phyloP scores from a whole-genome alignment of 163 green algal genomes.

The Prototheca stagnorum region DNA sequence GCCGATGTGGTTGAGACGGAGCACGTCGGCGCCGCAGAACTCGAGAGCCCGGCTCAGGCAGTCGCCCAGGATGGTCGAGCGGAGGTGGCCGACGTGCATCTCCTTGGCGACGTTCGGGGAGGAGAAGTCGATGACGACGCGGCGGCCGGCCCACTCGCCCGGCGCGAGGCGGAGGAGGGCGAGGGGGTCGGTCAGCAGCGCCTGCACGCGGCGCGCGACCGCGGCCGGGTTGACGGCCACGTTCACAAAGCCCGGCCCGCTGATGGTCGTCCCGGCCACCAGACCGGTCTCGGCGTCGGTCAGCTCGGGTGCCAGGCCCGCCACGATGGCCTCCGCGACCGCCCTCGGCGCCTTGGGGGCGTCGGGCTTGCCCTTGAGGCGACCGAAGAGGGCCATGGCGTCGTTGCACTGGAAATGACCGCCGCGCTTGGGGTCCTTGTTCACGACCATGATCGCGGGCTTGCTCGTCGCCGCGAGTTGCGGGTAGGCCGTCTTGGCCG shows the following conservation, averaged over 20 bases:
- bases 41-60: conserved; percentile 56
- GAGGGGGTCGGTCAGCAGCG: conserved; percentile 37
- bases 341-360: conserved; percentile 70
- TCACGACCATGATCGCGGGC: background rate
- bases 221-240: conserved; percentile 25
- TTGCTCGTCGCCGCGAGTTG: no score
- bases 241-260: conserved; percentile 94
- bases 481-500: background rate
- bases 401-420: conserved; percentile 99
- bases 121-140: conserved; percentile 82
- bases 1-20: conserved; percentile 93
- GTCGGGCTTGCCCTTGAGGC: conserved; percentile 68
- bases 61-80: conserved; percentile 94
- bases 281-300: conserved; percentile 30
- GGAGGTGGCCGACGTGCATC: conserved; percentile 98
- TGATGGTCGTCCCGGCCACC: conserved; percentile 41
- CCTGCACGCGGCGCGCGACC: conserved; percentile 31
- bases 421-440: conserved; percentile 54
- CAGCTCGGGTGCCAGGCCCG: conserved; percentile 22
- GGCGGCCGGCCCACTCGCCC: conserved; percentile 13
- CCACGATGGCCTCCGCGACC: conserved; percentile 60
- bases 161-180: conserved; percentile 36
- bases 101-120: conserved; percentile 98
- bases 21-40: conserved; percentile 65
- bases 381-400: conserved; percentile 86